Percentiles rank a stretch among this genome's conserved stretches.
phyloP scores from a whole-genome alignment of 78 protist genomes.

The Dictyostelium capitatum region DNA sequence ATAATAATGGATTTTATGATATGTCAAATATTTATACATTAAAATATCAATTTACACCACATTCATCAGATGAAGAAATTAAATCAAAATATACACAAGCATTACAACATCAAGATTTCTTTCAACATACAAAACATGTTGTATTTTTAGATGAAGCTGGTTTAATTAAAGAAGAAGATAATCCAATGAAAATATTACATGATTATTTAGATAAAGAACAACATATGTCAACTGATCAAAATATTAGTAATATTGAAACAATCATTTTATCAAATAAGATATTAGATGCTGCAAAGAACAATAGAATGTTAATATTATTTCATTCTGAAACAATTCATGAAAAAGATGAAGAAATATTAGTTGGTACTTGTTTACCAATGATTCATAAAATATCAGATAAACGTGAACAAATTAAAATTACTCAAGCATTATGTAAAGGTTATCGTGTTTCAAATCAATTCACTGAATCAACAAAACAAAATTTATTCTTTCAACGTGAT shows the following conservation, averaged over 20 bases:
- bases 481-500: slow-evolving; percentile 75
- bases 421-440: slow-evolving; percentile 25
- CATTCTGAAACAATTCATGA: slow-evolving; percentile 31
- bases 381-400: background rate
- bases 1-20: background rate
- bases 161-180: slow-evolving; percentile 29
- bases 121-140: slow-evolving; percentile 16
- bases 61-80: slow-evolving; percentile 60
- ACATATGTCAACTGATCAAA: slow-evolving; percentile 21
- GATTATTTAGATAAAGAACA: slow-evolving; percentile 64
- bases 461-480: background rate
- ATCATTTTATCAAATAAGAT: slow-evolving; percentile 59
- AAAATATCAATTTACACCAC: slow-evolving; percentile 42
- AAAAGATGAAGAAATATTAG: slow-evolving; percentile 27
- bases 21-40: slow-evolving; percentile 1
- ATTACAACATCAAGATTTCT: slow-evolving; percentile 33
- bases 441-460: background rate
- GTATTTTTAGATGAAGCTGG: slow-evolving; percentile 66
- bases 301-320: slow-evolving; percentile 53
- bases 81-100: slow-evolving; percentile 31
- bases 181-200: slow-evolving; percentile 64
- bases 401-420: background rate
- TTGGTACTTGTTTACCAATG: slow-evolving; percentile 30
- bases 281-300: slow-evolving; percentile 73
- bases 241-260: background rate